Conservation (phyloP, 75 land plant genomes). For the Pinus tabuliformis region DNA sequence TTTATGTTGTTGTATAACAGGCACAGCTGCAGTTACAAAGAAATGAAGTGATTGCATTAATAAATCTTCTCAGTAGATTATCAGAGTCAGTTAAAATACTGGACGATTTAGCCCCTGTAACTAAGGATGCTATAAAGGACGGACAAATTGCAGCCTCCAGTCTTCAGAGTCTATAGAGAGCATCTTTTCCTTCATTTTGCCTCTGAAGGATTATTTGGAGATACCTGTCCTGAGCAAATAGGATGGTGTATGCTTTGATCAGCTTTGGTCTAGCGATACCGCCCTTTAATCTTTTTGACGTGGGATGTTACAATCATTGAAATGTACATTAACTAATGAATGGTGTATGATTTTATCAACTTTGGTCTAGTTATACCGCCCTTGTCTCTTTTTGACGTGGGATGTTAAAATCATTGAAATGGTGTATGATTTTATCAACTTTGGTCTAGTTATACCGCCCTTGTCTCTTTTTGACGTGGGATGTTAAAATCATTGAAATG, state of each 20-base stretch:
- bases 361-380: too few species aligned
- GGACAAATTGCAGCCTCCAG: neutral
- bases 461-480: too few species aligned
- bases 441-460: too few species aligned
- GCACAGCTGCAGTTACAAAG: constrained; percentile 30
- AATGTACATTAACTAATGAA: neutral
- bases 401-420: too few species aligned
- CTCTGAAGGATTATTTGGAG: neutral
- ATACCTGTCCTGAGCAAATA: neutral
- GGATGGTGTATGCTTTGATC: neutral
- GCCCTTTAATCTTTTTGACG: neutral
- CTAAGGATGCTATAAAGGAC: constrained; percentile 1
- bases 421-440: too few species aligned
- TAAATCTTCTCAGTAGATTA: constrained; percentile 35
- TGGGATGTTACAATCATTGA: neutral
- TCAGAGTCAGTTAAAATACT: constrained; percentile 36
- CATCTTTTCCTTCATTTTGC: neutral
- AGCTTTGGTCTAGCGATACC: neutral
- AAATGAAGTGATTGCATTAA: constrained; percentile 45
- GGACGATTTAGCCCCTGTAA: constrained; percentile 18
- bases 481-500: too few species aligned
- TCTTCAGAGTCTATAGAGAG: constrained; percentile 1
- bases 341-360: too few species aligned
- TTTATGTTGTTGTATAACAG: neutral
- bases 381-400: too few species aligned